Evolutionary conservation across 805 yeast species (phyloP), one percentile per base, ranked within the genome.

Genomic region (Pichia kluyveri): DNA sequence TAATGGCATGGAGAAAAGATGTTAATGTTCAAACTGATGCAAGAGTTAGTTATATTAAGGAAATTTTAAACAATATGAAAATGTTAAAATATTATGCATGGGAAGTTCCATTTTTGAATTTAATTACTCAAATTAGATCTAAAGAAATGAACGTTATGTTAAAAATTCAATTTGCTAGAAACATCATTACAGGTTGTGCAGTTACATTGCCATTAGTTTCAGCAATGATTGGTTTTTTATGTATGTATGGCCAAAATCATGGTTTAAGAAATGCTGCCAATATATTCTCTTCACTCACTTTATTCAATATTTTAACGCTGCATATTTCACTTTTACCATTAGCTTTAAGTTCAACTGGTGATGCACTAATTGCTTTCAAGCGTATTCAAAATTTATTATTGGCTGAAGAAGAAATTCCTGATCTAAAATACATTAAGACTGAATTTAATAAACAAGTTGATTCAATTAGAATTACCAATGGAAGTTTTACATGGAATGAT

Each of bases 11-110:
- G 51, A 78, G 96, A 60, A 68, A 66, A 27, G 61, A 63, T n/a
- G 81, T 86, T 11, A 79, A 79, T 48, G 67, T 66, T 2, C 76
- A 68, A 57, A 90, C 96, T 2, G 98, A 90, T 63, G 64, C 69
- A 23, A 80, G 98, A 59, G 87, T 90, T 26, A 73, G 79, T 42
- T 71, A 77, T 43, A 80, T 88, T 62, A 83, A 86, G 54, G 98
- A 90, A 63, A 77, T 88, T 30, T 70, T 90, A 54, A 80, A 76
- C 59, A 80, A 84, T 54, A 77, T 90, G 73, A 86, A 85, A 59
- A 74, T 83, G 61, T 86, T 90, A 63, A 90, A 90, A 68, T 85
- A 76, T 62, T 90, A 89, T 62, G 86, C 95, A 1, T 90, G 96
- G 96, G 97, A 90, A 66, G 72, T 71, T 31, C 89, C 96, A 0